phyloP scores from a whole-genome alignment of 306 rosid species.

The Carpinus viminea region DNA sequence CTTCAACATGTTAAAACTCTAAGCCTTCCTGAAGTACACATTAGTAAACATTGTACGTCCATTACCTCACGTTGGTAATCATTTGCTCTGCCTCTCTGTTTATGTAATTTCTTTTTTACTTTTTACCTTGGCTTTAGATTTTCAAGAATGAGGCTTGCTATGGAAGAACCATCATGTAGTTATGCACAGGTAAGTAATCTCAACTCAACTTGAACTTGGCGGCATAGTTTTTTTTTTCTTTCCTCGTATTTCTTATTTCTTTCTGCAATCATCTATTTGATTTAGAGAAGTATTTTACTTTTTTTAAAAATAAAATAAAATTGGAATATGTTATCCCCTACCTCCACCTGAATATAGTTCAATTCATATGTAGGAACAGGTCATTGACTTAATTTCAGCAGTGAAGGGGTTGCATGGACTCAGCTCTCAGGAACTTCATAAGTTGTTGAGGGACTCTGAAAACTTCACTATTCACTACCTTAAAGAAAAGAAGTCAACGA shows the following conservation, averaged over 20 bases:
- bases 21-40: conserved; percentile 16
- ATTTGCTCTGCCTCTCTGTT: not conserved
- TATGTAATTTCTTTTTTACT: conserved; percentile 22
- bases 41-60: conserved; percentile 14
- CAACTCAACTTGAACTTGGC: conserved; percentile 22
- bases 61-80: conserved; percentile 1
- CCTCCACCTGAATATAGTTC: conserved; percentile 12
- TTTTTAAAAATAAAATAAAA: too few species aligned
- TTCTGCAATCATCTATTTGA: not conserved
- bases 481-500: conserved; percentile 43
- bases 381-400: conserved; percentile 51
- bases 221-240: not conserved
- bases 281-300: not conserved
- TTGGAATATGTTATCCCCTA: not conserved
- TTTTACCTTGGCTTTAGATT: conserved; percentile 27
- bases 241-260: not conserved
- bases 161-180: conserved; percentile 62
- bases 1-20: conserved; percentile 17
- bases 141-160: conserved; percentile 56
- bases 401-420: conserved; percentile 73
- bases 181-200: conserved; percentile 56
- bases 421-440: conserved; percentile 61
- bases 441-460: conserved; percentile 70
- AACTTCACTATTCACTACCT: conserved; percentile 58
- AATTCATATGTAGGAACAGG: conserved; percentile 57